Base-by-base conservation (phyloP, 805 yeast species). In the Candida patagonica region DNA sequence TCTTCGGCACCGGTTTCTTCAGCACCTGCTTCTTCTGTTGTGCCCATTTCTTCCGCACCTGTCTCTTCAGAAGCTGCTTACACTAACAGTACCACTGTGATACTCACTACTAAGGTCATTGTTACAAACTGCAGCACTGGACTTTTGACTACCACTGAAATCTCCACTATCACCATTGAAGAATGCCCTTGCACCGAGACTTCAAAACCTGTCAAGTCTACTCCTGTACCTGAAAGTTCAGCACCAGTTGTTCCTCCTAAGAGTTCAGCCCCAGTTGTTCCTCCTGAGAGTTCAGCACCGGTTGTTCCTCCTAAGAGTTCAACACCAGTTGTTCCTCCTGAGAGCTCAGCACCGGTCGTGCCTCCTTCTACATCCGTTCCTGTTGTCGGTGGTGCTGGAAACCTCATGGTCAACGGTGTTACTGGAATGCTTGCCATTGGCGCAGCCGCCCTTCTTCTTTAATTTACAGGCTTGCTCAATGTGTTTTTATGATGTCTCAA, bases 41-140 rank as follows among this genome's bases (percentile, higher is more conserved):
- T 23, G 6, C 8, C 35, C 19, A 8, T 23, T 17, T 20, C 8
- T 30, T 8, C n/a, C 22, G 6, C 35, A 8, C 6, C 22, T 30
- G 20, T 25, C 24, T 7, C 25, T 31, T 23, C 24, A n/a, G 13
- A 25, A 23, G 17, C 35, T 10, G 16, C 23, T 20, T 26, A 12
- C 29, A 4, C 29, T 6, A 29, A 29, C 31, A 29, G 7, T 13
- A 29, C 31, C 4, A 29, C 31, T 5, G 16, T 20, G 9, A 29
- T 29, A 15, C 9, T 5, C 17, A 5, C 31, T 5, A 29, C 31
- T n/a, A 37, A 31, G 9, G 40, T 38, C 20, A 23, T 35, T 35
- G 40, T 43, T 21, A 33, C 42, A 36, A 47, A 42, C 15, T 45
- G 45, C 32, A 42, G 45, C 35, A 44, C 40, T n/a, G 30, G 26